Conservation (phyloP, 1,139 yeast genomes). For the Ogataea hybrid region DNA sequence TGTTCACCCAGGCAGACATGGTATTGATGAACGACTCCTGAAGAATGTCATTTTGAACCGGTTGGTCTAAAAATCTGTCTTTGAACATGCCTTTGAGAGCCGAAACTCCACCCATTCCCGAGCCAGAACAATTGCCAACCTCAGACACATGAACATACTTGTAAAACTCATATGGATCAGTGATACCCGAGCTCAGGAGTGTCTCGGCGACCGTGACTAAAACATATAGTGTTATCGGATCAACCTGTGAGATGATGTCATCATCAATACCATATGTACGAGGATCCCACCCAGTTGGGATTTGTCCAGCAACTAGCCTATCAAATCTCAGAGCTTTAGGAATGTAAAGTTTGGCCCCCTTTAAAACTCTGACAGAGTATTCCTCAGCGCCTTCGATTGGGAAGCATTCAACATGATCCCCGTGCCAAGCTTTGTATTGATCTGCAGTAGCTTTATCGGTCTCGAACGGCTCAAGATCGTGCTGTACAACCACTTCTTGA, state of each 20-base stretch:
- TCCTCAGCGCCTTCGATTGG: conserved; percentile 90
- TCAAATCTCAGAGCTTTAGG: conserved; percentile 97
- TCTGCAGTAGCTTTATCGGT: conserved; percentile 93
- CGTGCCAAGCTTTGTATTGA: conserved; percentile 91
- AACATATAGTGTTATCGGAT: conserved; percentile 89
- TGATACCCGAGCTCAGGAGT: conserved; percentile 86
- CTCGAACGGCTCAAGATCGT: conserved; percentile 94
- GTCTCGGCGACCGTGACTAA: conserved; percentile 96
- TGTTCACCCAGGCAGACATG: conserved; percentile 99
- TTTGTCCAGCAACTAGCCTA: conserved; percentile 97
- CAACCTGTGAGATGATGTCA: conserved; percentile 91
- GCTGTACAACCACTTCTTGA: conserved; percentile 95
- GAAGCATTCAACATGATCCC: conserved; percentile 89
- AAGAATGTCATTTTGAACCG: conserved; percentile 93
- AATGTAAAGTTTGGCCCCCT: conserved; percentile 87
- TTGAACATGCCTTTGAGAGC: conserved; percentile 98
- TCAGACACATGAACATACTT: conserved; percentile 97
- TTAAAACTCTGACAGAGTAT: conserved; percentile 82
- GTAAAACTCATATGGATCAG: conserved; percentile 98
- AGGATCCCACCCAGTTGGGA: conserved; percentile 98
- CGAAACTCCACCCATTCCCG: conserved; percentile 99
- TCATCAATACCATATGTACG: conserved; percentile 92
- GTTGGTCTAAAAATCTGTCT: conserved; percentile 87
- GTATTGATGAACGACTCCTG: conserved; percentile 99
- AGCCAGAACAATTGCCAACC: conserved; percentile 98